Percentiles rank a stretch among this genome's conserved stretches.
These are phyloP conservation scores for Kwoniella bestiolae DNA, from an alignment of 768 basidiomycete genomes.

Conservation along the genomic window DNA sequence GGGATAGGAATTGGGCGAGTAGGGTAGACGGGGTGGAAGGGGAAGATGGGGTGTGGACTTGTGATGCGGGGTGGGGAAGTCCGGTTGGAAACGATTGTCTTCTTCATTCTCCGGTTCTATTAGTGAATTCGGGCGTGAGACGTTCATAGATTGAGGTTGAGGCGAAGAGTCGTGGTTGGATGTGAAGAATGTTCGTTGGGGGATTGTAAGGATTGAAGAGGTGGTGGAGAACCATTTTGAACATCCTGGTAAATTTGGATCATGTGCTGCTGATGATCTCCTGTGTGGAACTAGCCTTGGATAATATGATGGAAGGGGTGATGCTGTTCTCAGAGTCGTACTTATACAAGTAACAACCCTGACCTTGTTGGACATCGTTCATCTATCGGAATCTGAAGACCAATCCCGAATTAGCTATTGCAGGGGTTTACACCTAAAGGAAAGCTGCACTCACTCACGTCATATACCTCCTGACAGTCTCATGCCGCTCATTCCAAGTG, in stretches of 20 bases:
- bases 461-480: neutral
- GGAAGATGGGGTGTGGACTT: constrained; percentile 27
- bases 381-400: neutral
- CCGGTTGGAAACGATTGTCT: neutral
- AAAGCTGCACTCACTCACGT: neutral
- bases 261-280: too few species aligned
- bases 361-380: constrained; percentile 20
- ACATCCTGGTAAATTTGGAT: constrained; percentile 20
- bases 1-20: constrained; percentile 33
- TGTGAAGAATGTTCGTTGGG: constrained; percentile 19
- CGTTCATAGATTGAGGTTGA: too few species aligned
- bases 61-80: too few species aligned
- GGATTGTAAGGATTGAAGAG: neutral
- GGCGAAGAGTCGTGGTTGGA: neutral
- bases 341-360: constrained; percentile 9
- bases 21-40: constrained; percentile 29
- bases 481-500: neutral
- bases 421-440: too few species aligned
- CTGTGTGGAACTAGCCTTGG: too few species aligned
- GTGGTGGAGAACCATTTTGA: constrained; percentile 18
- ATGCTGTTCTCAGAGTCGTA: neutral
- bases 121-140: too few species aligned
- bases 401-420: too few species aligned
- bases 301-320: neutral
- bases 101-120: constrained; percentile 16